These are phyloP conservation scores for Rhodomyrtus tomentosa DNA, from an alignment of 345 rosid genomes.

Conservation along the genomic window DNA sequence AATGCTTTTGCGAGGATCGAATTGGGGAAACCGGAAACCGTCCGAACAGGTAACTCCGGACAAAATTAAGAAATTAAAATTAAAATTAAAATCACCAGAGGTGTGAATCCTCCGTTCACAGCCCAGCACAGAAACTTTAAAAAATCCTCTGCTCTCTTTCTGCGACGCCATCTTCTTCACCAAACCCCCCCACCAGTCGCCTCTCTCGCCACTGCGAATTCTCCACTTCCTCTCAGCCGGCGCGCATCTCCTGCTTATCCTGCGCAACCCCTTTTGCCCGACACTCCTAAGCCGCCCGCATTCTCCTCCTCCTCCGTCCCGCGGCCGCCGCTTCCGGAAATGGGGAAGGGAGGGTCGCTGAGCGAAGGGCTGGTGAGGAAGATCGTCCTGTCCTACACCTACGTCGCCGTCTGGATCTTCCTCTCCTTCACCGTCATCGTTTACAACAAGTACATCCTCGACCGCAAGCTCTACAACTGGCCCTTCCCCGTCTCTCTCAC, in stretches of 20 bases:
- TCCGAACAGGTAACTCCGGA: background rate
- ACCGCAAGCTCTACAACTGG: conserved; percentile 96
- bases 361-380: conserved; percentile 76
- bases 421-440: conserved; percentile 94
- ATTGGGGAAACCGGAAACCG: background rate
- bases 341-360: conserved; percentile 83
- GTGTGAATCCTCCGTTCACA: background rate
- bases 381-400: conserved; percentile 85
- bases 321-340: background rate
- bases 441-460: conserved; percentile 98
- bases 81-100: background rate
- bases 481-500: conserved; percentile 93
- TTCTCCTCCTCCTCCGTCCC: background rate
- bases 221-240: background rate
- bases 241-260: background rate
- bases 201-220: background rate
- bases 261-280: background rate
- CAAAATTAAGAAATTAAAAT: background rate
- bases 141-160: background rate
- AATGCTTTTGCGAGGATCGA: no score
- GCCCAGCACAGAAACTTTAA: background rate
- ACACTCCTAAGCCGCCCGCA: background rate
- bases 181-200: background rate
- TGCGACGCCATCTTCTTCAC: background rate
- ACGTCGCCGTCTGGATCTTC: conserved; percentile 93